Base-by-base conservation (phyloP, 305 asterid genomes). In the Fraxinus albicans region DNA sequence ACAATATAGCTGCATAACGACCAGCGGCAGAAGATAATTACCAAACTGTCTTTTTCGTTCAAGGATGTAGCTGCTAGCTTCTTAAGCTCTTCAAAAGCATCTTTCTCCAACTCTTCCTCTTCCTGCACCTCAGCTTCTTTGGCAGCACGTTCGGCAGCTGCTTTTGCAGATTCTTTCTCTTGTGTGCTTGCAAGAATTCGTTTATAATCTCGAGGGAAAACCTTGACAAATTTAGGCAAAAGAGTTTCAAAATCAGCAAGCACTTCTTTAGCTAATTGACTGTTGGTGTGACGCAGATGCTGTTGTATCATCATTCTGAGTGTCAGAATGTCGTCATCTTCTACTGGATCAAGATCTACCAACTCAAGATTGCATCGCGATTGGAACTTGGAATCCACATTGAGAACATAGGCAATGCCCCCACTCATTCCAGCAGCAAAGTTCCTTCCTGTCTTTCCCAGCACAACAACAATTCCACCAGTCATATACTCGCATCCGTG, bases 371-470 rank as follows among this genome's bases (percentile, higher is more conserved):
- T 97, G 94, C 99, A 97, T 80, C 89, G 92, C 7, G 95, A 91
- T 58, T 73, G 83, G 83, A 97, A 97, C 77, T 83, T 89, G 44
- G 96, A 93, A 79, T 90, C 95, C 78, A 85, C 85, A 86, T 97
- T 98, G 60, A 97, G 97, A 81, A 97, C 95, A 77, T 91, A 97
- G 10, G 99, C 98, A 84, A 94, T 38, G 38, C 99, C 99, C 42
- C 99, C 99, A 81, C 99, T 97, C 99, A 97, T 97, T 38, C 99
- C 99, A 82, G 99, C 99, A 77, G 98, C 99, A 86, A 97, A 97
- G 88, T 97, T 97, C 81, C 99, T 90, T 53, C 99, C 99, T 2
- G 98, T 93, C 88, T 89, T 92, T 77, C 99, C 99, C 40, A 97
- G 91, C 80, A 97, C 93, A 65, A 97, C 99, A 78, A 95, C 93